phyloP scores from a whole-genome alignment of 2,329 filamentous ascomycete species.

The Cladosporium phlei region DNA sequence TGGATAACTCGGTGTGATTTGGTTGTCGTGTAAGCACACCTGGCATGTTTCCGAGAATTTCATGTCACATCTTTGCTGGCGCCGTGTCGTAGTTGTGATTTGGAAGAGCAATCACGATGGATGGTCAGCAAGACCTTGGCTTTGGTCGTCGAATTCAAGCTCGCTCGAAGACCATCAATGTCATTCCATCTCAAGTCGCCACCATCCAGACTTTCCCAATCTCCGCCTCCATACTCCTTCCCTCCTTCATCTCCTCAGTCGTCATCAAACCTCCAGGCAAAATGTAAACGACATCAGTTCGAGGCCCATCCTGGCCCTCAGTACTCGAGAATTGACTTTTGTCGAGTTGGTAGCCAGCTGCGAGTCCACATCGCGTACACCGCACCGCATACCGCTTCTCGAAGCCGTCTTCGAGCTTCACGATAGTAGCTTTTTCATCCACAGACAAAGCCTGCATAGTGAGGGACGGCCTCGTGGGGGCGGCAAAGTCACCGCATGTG shows the following conservation, averaged over 20 bases:
- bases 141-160: too few species aligned
- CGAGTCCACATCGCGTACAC: conserved; percentile 57
- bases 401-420: conserved; percentile 52
- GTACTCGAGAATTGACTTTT: conserved; percentile 42
- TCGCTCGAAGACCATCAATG: too few species aligned
- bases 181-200: conserved; percentile 9
- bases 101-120: too few species aligned
- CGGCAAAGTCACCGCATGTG: conserved; percentile 15
- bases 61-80: too few species aligned
- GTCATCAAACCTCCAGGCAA: conserved; percentile 56
- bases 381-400: conserved; percentile 59
- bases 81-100: too few species aligned
- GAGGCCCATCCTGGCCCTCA: conserved; percentile 29
- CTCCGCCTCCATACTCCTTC: conserved; percentile 29
- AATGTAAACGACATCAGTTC: conserved; percentile 53
- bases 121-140: too few species aligned
- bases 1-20: too few species aligned
- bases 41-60: too few species aligned
- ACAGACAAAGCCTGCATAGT: conserved; percentile 18
- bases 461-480: conserved; percentile 18
- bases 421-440: conserved; percentile 18
- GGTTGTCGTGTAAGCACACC: too few species aligned
- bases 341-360: conserved; percentile 60
- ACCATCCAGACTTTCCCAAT: conserved; percentile 11
- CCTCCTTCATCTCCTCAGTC: conserved; percentile 52